Evolutionary conservation across 208 protist genomes (phyloP).

Genomic region (Leishmania amazonensis): DNA sequence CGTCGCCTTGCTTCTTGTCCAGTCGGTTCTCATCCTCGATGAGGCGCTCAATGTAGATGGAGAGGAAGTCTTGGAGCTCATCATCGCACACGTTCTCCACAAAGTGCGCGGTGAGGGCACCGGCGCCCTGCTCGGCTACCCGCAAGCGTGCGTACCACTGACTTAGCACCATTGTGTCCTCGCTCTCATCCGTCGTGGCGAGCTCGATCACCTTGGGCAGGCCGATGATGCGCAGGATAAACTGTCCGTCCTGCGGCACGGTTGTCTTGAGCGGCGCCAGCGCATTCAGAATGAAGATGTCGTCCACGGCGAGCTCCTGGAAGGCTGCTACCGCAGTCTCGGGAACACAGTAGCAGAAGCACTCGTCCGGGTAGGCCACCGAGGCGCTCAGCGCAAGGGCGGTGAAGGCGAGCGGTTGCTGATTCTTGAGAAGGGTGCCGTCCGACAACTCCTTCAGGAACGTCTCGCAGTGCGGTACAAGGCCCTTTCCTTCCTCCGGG

Average conservation of each 20-base stretch:
- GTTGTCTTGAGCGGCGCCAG: slow-evolving; percentile 47
- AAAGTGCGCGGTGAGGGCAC: slow-evolving; percentile 53
- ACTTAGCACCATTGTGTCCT: slow-evolving; percentile 61
- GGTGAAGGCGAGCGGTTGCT: slow-evolving; percentile 61
- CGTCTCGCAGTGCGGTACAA: slow-evolving; percentile 37
- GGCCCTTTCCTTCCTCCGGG: slow-evolving; percentile 27
- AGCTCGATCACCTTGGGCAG: slow-evolving; percentile 77
- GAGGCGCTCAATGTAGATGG: slow-evolving; percentile 49
- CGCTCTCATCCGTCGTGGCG: slow-evolving; percentile 45
- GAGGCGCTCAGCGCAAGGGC: slow-evolving; percentile 68
- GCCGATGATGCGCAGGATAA: slow-evolving; percentile 52
- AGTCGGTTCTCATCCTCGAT: slow-evolving; percentile 60
- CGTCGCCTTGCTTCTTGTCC: slow-evolving; percentile 38
- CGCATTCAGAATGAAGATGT: slow-evolving; percentile 51
- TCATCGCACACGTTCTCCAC: slow-evolving; percentile 56
- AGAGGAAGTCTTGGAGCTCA: slow-evolving; percentile 43
- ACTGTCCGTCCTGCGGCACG: slow-evolving; percentile 28
- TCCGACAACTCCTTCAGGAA: slow-evolving; percentile 39
- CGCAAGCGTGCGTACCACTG: slow-evolving; percentile 63
- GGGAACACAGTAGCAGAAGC: slow-evolving; percentile 53
- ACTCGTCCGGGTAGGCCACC: slow-evolving; percentile 54
- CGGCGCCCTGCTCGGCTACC: slow-evolving; percentile 48
- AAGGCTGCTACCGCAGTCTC: slow-evolving; percentile 29
- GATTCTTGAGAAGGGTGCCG: slow-evolving; percentile 45
- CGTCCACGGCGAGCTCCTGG: slow-evolving; percentile 31